Evolutionary conservation across 192 early-diverging fungal genomes (phyloP).

Genomic region (Entomortierella parvispora): DNA sequence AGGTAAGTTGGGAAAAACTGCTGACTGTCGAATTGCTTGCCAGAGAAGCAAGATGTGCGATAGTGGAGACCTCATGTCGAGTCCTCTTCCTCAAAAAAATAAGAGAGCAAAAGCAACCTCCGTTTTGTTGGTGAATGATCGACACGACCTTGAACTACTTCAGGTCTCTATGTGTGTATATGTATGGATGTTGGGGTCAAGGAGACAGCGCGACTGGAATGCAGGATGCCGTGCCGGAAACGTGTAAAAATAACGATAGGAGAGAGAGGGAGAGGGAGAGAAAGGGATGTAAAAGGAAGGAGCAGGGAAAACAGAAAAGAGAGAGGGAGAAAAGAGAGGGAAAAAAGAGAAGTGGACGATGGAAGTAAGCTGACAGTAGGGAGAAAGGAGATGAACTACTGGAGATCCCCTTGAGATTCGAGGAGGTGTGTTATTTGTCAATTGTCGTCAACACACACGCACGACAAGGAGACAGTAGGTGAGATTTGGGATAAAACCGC

Average conservation of each 20-base stretch:
- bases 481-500: no score
- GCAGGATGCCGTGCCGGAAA: no score
- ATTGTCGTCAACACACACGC: no score
- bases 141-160: no score
- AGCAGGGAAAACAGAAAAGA: not conserved
- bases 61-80: slow-evolving; percentile 12
- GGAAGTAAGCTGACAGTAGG: not conserved
- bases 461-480: not conserved
- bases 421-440: no score
- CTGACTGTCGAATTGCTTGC: slow-evolving; percentile 24
- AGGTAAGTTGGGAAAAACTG: not conserved
- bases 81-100: no score
- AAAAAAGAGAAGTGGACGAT: not conserved
- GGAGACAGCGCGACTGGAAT: no score
- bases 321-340: not conserved
- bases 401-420: no score
- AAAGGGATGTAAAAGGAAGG: not conserved
- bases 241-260: not conserved
- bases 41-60: slow-evolving; percentile 38
- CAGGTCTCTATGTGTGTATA: no score
- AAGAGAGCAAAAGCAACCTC: no score
- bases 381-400: not conserved
- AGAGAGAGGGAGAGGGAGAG: not conserved
- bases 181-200: no score
- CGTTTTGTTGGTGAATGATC: no score